A percentile compares a stretch with the other conserved stretches of the same genome.
Conservation (phyloP, 2,329 filamentous ascomycete genomes). For the Penicillium sp. region DNA sequence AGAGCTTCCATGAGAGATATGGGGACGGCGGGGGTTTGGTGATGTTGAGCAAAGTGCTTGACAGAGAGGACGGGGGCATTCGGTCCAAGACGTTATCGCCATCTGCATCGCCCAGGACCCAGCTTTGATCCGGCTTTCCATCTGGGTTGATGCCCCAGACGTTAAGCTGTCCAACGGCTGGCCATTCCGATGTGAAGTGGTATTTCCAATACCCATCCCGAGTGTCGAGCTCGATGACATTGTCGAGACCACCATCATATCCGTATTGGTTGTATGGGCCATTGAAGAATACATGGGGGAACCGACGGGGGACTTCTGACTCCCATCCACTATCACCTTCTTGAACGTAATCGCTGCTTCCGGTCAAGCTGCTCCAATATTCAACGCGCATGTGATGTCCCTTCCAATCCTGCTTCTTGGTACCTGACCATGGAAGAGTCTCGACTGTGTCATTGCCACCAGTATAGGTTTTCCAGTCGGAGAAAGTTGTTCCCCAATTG, state of each 20-base stretch:
- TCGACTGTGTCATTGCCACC: conserved; percentile 56
- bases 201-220: conserved; percentile 59
- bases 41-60: conserved; percentile 62
- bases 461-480: conserved; percentile 60
- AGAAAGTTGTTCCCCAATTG: conserved; percentile 65
- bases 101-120: conserved; percentile 65
- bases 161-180: conserved; percentile 64
- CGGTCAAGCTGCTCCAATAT: conserved; percentile 64
- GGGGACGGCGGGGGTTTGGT: conserved; percentile 59
- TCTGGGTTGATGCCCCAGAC: conserved; percentile 69
- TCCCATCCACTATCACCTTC: conserved; percentile 57
- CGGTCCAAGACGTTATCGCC: conserved; percentile 64
- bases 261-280: conserved; percentile 68
- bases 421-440: conserved; percentile 60
- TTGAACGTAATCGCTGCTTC: conserved; percentile 64
- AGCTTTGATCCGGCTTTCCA: conserved; percentile 63
- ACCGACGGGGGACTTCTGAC: conserved; percentile 51
- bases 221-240: conserved; percentile 53
- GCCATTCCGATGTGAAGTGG: conserved; percentile 67
- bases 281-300: conserved; percentile 66
- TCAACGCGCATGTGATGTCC: conserved; percentile 67
- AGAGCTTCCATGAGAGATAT: conserved; percentile 59
- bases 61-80: conserved; percentile 62
- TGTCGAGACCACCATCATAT: conserved; percentile 63
- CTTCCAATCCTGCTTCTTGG: conserved; percentile 60